These are phyloP conservation scores for Arabis hirsuta DNA, from an alignment of 345 rosid species.

Conservation along the genomic window DNA sequence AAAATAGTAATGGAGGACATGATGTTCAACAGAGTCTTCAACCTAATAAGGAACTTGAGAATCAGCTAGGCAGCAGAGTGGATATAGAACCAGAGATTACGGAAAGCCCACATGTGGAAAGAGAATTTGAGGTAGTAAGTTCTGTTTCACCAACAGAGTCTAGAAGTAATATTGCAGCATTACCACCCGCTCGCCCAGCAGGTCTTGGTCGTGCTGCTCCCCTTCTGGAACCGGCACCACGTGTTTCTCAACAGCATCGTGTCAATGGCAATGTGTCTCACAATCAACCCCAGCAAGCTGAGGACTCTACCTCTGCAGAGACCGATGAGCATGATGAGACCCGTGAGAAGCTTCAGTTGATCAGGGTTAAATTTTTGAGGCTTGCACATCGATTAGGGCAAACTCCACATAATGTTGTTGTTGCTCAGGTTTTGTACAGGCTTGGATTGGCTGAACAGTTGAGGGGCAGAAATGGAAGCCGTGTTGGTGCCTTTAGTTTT, in stretches of 20 bases:
- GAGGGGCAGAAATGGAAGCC: constrained; percentile 96
- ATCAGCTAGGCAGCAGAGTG: constrained; percentile 34
- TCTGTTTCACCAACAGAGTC: constrained; percentile 51
- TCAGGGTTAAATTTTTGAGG: constrained; percentile 95
- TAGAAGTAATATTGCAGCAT: constrained; percentile 42
- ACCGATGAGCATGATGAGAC: constrained; percentile 89
- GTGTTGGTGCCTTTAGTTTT: constrained; percentile 98
- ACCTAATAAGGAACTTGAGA: constrained; percentile 31
- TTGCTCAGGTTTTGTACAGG: constrained; percentile 97
- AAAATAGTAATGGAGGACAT: constrained; percentile 27
- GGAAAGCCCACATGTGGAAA: constrained; percentile 37
- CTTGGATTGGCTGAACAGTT: constrained; percentile 98
- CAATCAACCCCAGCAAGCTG: constrained; percentile 69
- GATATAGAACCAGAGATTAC: constrained; percentile 43
- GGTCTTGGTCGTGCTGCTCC: constrained; percentile 95
- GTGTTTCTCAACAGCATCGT: constrained; percentile 74
- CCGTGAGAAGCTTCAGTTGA: constrained; percentile 97
- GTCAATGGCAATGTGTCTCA: constrained; percentile 71
- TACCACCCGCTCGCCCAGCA: constrained; percentile 70
- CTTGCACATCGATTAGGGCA: constrained; percentile 98
- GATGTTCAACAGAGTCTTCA: constrained; percentile 29
- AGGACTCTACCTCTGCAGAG: constrained; percentile 68
- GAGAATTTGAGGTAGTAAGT: constrained; percentile 40
- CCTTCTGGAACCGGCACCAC: constrained; percentile 73
- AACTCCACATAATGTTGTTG: constrained; percentile 98